These are phyloP conservation scores for Aquanectria penicillioides DNA, from an alignment of 2,329 filamentous ascomycete species.

Conservation along the genomic window DNA sequence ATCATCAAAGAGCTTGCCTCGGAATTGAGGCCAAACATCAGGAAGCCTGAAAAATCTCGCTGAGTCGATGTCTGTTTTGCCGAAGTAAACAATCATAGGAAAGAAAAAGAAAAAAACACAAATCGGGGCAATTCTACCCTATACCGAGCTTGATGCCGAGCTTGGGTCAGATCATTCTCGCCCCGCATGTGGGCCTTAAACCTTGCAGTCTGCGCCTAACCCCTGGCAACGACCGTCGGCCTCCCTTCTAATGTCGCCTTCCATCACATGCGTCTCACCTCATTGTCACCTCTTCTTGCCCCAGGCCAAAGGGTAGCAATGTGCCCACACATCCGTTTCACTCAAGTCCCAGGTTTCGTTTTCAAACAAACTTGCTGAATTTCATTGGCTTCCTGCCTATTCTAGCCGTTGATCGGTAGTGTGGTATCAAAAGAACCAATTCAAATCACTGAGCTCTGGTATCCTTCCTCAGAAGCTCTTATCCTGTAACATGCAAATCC, in stretches of 20 bases:
- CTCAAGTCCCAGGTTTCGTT: slow-evolving; percentile 1
- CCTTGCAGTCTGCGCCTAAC: slow-evolving; percentile 1
- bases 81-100: no score
- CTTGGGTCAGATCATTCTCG: slow-evolving; percentile 11
- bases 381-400: slow-evolving; percentile 34
- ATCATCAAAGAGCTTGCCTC: no score
- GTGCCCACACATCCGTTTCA: slow-evolving; percentile 5
- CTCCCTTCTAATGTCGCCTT: background rate
- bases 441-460: slow-evolving; percentile 36
- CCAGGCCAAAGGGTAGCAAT: background rate
- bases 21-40: no score
- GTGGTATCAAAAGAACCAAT: slow-evolving; percentile 41
- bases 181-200: slow-evolving; percentile 10
- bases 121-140: slow-evolving; percentile 6
- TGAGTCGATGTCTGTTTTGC: no score
- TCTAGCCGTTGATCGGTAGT: slow-evolving; percentile 32
- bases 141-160: background rate
- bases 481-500: slow-evolving; percentile 37
- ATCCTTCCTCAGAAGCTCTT: slow-evolving; percentile 31
- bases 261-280: slow-evolving; percentile 23
- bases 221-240: background rate
- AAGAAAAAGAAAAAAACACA: background rate
- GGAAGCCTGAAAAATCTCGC: no score
- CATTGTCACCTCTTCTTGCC: slow-evolving; percentile 1
- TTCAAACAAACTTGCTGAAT: slow-evolving; percentile 39